A percentile compares a stretch with the other conserved stretches of the same genome.
Evolutionary conservation across 2,329 filamentous ascomycete species (phyloP).

Genomic region (Penicillium sp.): DNA sequence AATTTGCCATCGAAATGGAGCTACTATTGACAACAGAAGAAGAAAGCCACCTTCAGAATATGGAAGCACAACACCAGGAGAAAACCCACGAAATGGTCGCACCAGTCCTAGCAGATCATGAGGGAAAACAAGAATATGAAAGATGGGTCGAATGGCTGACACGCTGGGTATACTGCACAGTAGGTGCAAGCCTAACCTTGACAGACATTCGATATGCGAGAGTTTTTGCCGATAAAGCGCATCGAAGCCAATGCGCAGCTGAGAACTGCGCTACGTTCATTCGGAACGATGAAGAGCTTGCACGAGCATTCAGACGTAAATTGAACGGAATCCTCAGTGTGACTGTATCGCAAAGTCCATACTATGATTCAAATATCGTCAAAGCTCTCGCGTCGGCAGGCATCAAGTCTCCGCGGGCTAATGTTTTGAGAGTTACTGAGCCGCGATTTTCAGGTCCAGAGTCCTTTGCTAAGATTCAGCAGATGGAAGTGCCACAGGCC

Average conservation of each 20-base stretch:
- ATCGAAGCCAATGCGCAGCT: neutral
- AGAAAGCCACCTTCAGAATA: neutral
- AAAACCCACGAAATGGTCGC: neutral
- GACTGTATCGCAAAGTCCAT: neutral
- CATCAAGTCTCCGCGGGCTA: neutral
- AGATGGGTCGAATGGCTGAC: neutral
- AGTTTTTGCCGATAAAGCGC: neutral
- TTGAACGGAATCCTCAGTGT: neutral
- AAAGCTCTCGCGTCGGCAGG: neutral
- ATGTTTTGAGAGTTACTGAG: neutral
- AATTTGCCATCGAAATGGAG: neutral
- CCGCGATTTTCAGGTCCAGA: neutral
- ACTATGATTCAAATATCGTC: neutral
- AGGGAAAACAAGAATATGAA: neutral
- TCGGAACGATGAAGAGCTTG: neutral
- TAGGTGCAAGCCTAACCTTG: neutral
- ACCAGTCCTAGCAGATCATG: neutral
- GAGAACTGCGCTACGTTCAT: neutral
- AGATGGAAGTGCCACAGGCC: neutral
- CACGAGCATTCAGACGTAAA: neutral
- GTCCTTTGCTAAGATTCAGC: neutral
- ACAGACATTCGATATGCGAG: neutral
- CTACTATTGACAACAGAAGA: neutral
- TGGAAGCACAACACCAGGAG: neutral
- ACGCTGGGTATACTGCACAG: neutral